Evolutionary conservation across 768 basidiomycete species (phyloP), one percentile per base, ranked within the genome.

Genomic region (Suillus weaverae): DNA sequence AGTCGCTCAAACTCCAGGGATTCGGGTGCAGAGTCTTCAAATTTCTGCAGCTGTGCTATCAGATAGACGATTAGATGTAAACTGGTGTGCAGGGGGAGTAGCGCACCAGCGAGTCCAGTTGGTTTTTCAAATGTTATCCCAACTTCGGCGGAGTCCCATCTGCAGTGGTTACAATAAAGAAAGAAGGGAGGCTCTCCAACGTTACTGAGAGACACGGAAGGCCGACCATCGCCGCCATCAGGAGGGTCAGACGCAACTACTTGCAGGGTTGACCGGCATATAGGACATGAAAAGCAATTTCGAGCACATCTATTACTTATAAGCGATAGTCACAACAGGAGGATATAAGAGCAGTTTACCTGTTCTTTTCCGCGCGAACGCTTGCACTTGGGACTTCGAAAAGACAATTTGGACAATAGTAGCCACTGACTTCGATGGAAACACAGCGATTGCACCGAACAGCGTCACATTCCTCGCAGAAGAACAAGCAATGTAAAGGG

Each of bases 321-420:
- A 55, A 43, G 60, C 18, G 60, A 26, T 39, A 20, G 39, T 39
- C 46, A 62, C 46, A 59, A 56, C 48, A n/a, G 3, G 43, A 35
- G 36, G 30, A 14, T 30, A 43, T 30, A 43, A 62, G 20, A 41
- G 67, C 78, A 16, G 56, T 67, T 69, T 67, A 93, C 97, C 96
- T 85, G 72, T 97, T 98, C 84, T 95, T 97, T 78, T 99, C 97
- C 14, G 92, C 95, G 62, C 97, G 84, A n/a, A 99, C 97, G 71
- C 95, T 97, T 3, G 97, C 97, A 74, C 91, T 95, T 1, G 97
- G 97, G 13, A 99, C 97, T 74, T 99, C 97, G 76, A 99, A 99
- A 20, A 98, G 83, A 76, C 97, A 99, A 75, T 97, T 96, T 38
- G 97, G 97, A 74, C 97, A 99, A 76, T 94, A 98, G 76, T 99